A percentile compares a stretch with the other conserved stretches of the same genome.
Conservation (phyloP, 257 asterid genomes). For the Solanum piurae region DNA sequence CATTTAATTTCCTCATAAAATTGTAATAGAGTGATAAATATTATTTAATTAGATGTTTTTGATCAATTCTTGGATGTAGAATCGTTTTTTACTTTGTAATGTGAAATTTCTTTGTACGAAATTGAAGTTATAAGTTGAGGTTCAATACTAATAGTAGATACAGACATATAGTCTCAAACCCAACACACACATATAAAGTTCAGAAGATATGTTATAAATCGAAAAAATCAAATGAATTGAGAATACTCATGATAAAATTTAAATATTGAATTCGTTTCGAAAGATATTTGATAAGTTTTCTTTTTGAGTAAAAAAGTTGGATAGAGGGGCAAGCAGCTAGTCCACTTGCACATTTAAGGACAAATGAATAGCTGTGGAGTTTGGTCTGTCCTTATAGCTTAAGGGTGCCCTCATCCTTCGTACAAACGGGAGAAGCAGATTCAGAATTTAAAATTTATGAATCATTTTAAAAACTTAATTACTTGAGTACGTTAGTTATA, state of each 20-base stretch:
- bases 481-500: rapidly evolving
- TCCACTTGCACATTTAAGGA: background rate
- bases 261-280: too few relatives aligned
- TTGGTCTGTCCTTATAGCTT: background rate
- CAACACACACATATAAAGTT: background rate
- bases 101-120: background rate
- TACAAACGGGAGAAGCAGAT: too few relatives aligned
- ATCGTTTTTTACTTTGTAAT: background rate
- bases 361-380: background rate
- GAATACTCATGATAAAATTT: background rate
- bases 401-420: background rate
- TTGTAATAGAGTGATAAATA: rapidly evolving
- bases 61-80: rapidly evolving
- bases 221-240: background rate
- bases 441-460: background rate
- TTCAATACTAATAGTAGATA: background rate
- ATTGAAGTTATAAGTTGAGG: background rate
- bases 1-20: background rate
- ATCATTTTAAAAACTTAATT: background rate
- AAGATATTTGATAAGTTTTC: background rate
- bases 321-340: background rate
- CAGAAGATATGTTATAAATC: too few relatives aligned
- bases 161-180: background rate
- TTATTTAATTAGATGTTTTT: background rate
- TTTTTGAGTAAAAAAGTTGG: background rate